Percentiles rank a stretch among this genome's conserved stretches.
Evolutionary conservation across 306 rosid species (phyloP).

Genomic region (Casuarina cunninghamiana): DNA sequence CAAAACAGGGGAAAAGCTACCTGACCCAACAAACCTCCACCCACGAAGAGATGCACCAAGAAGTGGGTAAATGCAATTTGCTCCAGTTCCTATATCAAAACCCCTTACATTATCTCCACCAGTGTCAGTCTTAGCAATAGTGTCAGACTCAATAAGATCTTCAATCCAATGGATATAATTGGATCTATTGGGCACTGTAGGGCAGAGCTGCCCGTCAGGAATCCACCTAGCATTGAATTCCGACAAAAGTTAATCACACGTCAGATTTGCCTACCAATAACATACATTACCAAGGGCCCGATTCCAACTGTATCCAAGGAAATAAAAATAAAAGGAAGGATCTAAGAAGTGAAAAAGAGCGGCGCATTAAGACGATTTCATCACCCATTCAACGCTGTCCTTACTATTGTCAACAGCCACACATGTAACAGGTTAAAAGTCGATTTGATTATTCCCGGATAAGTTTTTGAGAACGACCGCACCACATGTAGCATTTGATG

Average conservation of each 20-base stretch:
- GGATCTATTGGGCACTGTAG: conserved; percentile 89
- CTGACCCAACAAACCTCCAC: conserved; percentile 92
- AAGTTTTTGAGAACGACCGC: neutral
- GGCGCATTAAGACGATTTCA: neutral
- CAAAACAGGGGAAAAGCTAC: conserved; percentile 34
- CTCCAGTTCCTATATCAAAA: conserved; percentile 94
- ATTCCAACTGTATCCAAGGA: neutral
- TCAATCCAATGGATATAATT: conserved; percentile 91
- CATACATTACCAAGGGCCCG: neutral
- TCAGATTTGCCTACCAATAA: conserved; percentile 1
- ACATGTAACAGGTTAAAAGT: neutral
- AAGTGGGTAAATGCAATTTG: conserved; percentile 93
- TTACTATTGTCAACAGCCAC: neutral
- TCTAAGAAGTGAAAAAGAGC: neutral
- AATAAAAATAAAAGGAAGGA: neutral
- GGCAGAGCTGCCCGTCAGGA: conserved; percentile 93
- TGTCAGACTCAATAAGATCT: conserved; percentile 68
- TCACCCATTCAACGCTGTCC: neutral
- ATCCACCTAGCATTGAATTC: conserved; percentile 68
- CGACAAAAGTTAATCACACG: conserved; percentile 7
- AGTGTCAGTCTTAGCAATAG: conserved; percentile 41
- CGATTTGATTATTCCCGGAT: neutral
- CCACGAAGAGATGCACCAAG: conserved; percentile 84
- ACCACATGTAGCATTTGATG: neutral
- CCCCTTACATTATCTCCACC: conserved; percentile 54